phyloP scores from a whole-genome alignment of 1,284 basidiomycete genomes.

The Ustilago xerochloae region DNA sequence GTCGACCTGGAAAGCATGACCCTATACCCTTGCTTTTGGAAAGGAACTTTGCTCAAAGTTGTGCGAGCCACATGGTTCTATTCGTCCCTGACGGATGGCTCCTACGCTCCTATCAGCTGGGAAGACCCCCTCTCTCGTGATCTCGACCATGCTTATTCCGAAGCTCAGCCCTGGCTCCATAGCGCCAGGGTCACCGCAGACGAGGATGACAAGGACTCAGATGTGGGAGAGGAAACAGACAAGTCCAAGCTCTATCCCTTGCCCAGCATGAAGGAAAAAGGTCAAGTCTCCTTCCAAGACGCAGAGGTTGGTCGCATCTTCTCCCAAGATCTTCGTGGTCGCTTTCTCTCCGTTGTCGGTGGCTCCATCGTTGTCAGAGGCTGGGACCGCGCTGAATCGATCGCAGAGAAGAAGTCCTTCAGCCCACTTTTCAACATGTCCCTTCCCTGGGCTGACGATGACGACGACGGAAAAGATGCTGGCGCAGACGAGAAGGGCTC shows the following conservation, averaged over 20 bases:
- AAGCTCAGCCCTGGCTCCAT: conserved; percentile 66
- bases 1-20: conserved; percentile 63
- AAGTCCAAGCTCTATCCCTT: conserved; percentile 49
- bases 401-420: conserved; percentile 38
- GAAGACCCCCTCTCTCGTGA: conserved; percentile 62
- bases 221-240: conserved; percentile 40
- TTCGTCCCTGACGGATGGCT: conserved; percentile 54
- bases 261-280: conserved; percentile 59
- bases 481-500: background rate
- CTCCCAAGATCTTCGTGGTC: conserved; percentile 49
- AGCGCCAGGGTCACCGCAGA: conserved; percentile 16
- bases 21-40: conserved; percentile 69
- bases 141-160: conserved; percentile 67
- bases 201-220: background rate
- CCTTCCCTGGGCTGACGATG: conserved; percentile 42
- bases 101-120: conserved; percentile 60
- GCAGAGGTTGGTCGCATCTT: conserved; percentile 68
- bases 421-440: conserved; percentile 29
- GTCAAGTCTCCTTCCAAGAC: conserved; percentile 63
- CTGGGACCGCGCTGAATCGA: conserved; percentile 53
- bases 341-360: conserved; percentile 57
- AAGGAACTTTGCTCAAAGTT: conserved; percentile 65
- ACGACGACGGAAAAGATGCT: conserved; percentile 18
- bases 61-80: conserved; percentile 69
- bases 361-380: conserved; percentile 62